Base-by-base conservation (phyloP, 805 yeast genomes). In the Yamadazyma endophytica region DNA sequence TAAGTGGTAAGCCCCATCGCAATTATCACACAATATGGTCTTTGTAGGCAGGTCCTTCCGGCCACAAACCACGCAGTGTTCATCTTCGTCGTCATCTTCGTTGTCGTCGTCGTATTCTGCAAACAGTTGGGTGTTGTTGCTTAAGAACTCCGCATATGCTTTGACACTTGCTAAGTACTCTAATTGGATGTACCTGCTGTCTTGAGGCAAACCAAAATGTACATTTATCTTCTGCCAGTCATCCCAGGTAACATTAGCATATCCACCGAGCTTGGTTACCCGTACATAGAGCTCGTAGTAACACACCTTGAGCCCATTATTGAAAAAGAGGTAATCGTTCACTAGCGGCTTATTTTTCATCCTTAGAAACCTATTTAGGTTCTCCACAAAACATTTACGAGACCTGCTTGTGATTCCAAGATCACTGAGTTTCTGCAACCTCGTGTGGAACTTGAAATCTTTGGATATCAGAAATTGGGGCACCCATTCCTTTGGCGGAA, bases 11-110 rank as follows among this genome's bases (percentile, higher is more conserved):
- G 75, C 70, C 31, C 68, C 70, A 36, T 81, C 77, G 49, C 96
- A 89, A 22, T 82, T 82, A 44, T 79, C 84, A 53, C 96, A 89
- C 5, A 75, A 48, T 14, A 81, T 52, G 3, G 77, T 73, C 18
- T 61, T 54, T 2, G 60, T 54, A 0, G 79, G 77, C 6, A 67
- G 53, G 31, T 66, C 63, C 32, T 59, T 54, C 9, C 50, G 55
- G 13, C 68, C 64, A 44, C 88, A 82, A 1, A 76, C 47, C 34
- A 57, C 44, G 37, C 80, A 73, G 27, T 58, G 60, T 13, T 61
- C 70, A 12, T 53, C 29, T n/a, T 50, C 59, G 20, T 52, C 52
- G 26, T 56, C 61, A 5, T 21, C 24, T 20, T 28, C 29, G 13
- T 14, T 13, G 6, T 20, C 21, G 14, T 13, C 30, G 5, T 28